phyloP scores from a whole-genome alignment of 768 basidiomycete species.

The Suillus tomentosus region DNA sequence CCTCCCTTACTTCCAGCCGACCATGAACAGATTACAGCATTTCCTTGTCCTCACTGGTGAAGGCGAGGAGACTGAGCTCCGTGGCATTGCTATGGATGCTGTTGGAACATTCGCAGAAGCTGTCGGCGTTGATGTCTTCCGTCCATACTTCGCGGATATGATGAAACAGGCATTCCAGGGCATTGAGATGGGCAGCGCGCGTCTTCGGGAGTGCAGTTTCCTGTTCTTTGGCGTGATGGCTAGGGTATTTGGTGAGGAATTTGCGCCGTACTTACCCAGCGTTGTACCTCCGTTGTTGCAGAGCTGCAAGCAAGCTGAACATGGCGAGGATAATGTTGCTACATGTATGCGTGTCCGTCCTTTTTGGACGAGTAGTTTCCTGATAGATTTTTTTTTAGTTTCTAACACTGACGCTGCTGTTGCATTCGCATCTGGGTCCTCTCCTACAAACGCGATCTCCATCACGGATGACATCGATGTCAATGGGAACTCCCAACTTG shows the following conservation, averaged over 20 bases:
- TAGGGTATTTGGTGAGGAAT: slow-evolving; percentile 94
- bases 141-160: slow-evolving; percentile 93
- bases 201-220: slow-evolving; percentile 94
- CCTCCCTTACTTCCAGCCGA: slow-evolving; percentile 90
- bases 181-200: slow-evolving; percentile 80
- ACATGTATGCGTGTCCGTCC: slow-evolving; percentile 42
- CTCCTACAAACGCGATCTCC: slow-evolving; percentile 68
- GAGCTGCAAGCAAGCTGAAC: slow-evolving; percentile 83
- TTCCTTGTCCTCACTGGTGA: slow-evolving; percentile 86
- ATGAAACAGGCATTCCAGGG: slow-evolving; percentile 96
- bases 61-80: slow-evolving; percentile 91
- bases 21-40: slow-evolving; percentile 84
- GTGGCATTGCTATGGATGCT: slow-evolving; percentile 98
- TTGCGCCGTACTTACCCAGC: slow-evolving; percentile 80
- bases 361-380: slow-evolving; percentile 2
- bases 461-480: slow-evolving; percentile 56
- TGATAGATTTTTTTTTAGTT: slow-evolving; percentile 32
- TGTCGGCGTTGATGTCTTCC: slow-evolving; percentile 90
- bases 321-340: slow-evolving; percentile 54
- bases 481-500: slow-evolving; percentile 59
- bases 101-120: slow-evolving; percentile 98
- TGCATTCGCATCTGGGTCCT: slow-evolving; percentile 73
- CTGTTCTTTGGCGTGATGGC: slow-evolving; percentile 99
- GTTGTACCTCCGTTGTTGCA: slow-evolving; percentile 85
- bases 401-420: slow-evolving; percentile 54